Base-by-base conservation (phyloP, 2,329 filamentous ascomycete genomes). In the Claviceps paspali region DNA sequence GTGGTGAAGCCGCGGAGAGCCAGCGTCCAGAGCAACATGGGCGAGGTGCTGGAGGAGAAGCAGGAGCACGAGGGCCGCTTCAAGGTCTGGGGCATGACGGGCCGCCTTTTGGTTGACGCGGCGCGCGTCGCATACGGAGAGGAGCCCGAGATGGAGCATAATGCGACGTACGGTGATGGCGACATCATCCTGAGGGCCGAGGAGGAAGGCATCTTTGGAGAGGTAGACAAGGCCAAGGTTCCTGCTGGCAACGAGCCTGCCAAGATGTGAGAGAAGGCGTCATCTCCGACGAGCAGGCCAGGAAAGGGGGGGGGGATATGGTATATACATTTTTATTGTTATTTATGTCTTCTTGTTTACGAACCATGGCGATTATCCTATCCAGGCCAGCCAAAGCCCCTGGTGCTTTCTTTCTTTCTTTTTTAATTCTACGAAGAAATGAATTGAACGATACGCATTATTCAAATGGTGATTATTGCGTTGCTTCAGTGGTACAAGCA, bases 11-110 rank as follows among this genome's bases (percentile, higher is more conserved):
- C 80, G 15, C 46, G 51, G n/a, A 45, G 45, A 18, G 41, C 53
- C 38, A 59, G 58, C 40, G 60, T 53, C 29, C 58, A 73, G 52
- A 60, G 62, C 37, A 56, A 61, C 29, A 50, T 64, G 33, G 57
- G 56, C 3, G 60, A 63, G 41, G 50, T 56, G 42, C 48, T 68
- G 12, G 62, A 72, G 40, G 63, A 68, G 43, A 63, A 62, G 32
- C 62, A 72, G 40, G 62, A 68, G 44, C 63, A 62, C 32, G 51
- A 68, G 41, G 63, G 64, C 3, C 66, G 81, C 27, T 94, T 91
- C 59, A 77, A 82, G 47, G 86, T 96, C 4, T 95, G 87, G 72
- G 88, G 88, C 12, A 88, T 96, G 84, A 96, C 88, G 37, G 88
- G 85, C 3, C 67, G 85, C 36, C 88, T 96, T 38, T 56, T 95